Conservation (phyloP, 768 basidiomycete genomes). For the Suillus discolor region DNA sequence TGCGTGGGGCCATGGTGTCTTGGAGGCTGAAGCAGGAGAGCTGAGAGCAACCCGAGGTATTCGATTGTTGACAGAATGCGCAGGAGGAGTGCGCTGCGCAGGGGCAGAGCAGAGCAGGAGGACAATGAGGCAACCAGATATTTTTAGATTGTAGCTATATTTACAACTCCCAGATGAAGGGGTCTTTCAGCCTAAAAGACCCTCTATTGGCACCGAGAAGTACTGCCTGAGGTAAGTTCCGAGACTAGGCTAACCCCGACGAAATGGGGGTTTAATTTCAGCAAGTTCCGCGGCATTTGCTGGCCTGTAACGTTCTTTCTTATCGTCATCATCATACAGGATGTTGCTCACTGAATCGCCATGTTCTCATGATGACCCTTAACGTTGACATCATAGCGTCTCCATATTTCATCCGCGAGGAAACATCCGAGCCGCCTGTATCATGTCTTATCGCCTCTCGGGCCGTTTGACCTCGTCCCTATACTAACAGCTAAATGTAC, state of each 20-base stretch:
- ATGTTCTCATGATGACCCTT: constrained; percentile 5
- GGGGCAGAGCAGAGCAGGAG: too few species aligned
- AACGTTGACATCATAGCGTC: neutral
- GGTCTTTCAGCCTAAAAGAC: neutral
- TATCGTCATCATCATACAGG: neutral
- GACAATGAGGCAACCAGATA: neutral
- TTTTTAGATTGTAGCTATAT: neutral
- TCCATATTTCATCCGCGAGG: neutral
- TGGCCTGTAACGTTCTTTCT: neutral
- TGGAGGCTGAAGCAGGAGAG: neutral
- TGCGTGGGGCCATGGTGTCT: neutral
- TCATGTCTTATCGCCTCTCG: neutral
- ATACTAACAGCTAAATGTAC: neutral
- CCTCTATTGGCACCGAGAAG: neutral
- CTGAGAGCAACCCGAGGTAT: too few species aligned
- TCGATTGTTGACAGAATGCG: neutral
- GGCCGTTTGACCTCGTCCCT: neutral
- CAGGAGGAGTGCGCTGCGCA: neutral
- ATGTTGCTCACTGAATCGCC: neutral
- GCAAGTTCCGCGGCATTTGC: too few species aligned
- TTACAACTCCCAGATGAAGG: too few species aligned
- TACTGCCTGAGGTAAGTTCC: neutral
- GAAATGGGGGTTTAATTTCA: neutral
- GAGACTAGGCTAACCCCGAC: too few species aligned
- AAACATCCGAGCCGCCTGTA: neutral